Evolutionary conservation across 176 grass and related monocot genomes (phyloP).

Genomic region (Aegilops tauschii): DNA sequence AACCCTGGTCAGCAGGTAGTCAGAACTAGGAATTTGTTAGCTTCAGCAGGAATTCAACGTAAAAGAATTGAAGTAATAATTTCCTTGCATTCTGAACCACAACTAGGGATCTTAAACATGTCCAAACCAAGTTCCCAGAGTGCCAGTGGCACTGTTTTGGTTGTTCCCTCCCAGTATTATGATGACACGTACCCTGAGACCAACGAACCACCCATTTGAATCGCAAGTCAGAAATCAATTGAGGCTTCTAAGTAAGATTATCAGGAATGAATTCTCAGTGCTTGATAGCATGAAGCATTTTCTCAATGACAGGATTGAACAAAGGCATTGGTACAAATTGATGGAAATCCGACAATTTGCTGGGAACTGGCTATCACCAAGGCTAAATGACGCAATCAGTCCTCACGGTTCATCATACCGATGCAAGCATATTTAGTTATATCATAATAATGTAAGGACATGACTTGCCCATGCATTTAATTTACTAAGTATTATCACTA

Average conservation of each 20-base stretch:
- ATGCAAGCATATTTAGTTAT: not conserved
- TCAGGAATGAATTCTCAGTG: not conserved
- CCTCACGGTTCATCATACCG: not conserved
- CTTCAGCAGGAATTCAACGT: not conserved
- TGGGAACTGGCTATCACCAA: not conserved
- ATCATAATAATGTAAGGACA: conserved; percentile 1
- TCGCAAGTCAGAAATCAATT: not conserved
- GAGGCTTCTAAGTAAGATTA: conserved; percentile 1
- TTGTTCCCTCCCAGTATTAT: not conserved
- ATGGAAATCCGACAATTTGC: not conserved
- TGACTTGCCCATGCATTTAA: not conserved
- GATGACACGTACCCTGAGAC: not conserved
- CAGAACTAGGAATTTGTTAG: not conserved
- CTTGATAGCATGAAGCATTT: not conserved
- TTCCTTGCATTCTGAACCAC: not conserved
- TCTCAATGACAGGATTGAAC: not conserved
- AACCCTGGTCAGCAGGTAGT: not conserved
- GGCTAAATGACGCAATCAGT: not conserved
- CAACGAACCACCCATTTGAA: not conserved
- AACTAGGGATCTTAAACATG: not conserved
- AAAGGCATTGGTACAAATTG: not conserved
- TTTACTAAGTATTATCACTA: conserved; percentile 5
- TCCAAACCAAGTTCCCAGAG: not conserved
- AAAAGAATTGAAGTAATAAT: not conserved
- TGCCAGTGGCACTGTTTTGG: not conserved